Conservation (phyloP, 2,329 filamentous ascomycete genomes). For the Paraconiothyrium sp. region DNA sequence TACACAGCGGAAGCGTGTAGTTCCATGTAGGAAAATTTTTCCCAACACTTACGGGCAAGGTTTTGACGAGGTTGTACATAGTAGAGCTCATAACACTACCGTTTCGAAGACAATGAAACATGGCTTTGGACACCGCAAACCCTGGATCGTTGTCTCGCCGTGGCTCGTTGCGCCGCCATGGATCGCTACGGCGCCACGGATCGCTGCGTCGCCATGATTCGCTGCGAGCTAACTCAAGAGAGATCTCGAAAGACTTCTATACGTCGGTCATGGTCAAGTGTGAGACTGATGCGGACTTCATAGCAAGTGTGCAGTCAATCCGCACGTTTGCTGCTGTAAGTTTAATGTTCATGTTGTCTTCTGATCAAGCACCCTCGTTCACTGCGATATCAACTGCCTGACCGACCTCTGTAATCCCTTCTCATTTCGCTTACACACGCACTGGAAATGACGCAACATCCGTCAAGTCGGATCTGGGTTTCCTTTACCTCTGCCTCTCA, state of each 20-base stretch:
- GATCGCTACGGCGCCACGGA: not conserved
- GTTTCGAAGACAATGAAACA: not conserved
- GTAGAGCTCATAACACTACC: not conserved
- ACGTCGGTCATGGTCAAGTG: not conserved
- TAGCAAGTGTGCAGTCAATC: slow-evolving; percentile 3
- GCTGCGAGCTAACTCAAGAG: not conserved
- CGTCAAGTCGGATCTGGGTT: not conserved
- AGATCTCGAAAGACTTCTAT: not conserved
- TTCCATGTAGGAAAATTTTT: slow-evolving; percentile 1
- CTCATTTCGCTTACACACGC: slow-evolving; percentile 5
- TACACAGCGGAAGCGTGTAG: slow-evolving; percentile 8
- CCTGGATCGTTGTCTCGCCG: not conserved
- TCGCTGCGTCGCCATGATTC: not conserved
- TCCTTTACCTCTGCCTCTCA: not conserved
- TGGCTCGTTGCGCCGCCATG: slow-evolving; percentile 1
- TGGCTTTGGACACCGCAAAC: not conserved
- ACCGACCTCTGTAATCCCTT: not conserved
- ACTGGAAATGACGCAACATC: not conserved
- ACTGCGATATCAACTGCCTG: slow-evolving; percentile 4
- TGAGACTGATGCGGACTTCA: not conserved
- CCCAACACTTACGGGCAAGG: no score
- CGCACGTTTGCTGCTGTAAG: slow-evolving; percentile 12
- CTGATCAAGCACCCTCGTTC: not conserved
- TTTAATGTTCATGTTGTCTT: not conserved
- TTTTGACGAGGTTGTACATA: not conserved